Evolutionary conservation across 2,329 filamentous ascomycete genomes (phyloP).

Genomic region (Aspergillus ustus): DNA sequence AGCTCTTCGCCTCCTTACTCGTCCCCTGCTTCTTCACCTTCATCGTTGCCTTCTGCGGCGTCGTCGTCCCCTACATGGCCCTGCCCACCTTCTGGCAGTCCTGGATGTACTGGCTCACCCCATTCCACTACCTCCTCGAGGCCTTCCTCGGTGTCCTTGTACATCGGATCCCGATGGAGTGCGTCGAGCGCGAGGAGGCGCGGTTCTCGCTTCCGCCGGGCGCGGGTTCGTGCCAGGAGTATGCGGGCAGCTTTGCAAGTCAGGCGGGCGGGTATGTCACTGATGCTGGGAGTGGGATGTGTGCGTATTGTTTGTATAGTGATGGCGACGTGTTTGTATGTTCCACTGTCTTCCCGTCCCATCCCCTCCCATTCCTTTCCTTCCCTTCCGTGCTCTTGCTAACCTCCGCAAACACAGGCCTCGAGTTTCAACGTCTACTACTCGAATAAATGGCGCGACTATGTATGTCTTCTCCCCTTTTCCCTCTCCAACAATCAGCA

Average conservation of each 20-base stretch:
- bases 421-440: constrained; percentile 65
- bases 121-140: constrained; percentile 70
- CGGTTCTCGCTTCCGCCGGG: constrained; percentile 64
- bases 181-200: constrained; percentile 62
- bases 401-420: constrained; percentile 24
- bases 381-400: background rate
- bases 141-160: constrained; percentile 62
- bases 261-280: constrained; percentile 65
- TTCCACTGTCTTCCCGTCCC: too few species aligned
- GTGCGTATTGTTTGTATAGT: constrained; percentile 67
- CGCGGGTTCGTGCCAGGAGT: constrained; percentile 61
- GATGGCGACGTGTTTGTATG: constrained; percentile 65
- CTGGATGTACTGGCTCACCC: constrained; percentile 71
- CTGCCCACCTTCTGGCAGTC: constrained; percentile 69
- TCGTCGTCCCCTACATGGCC: constrained; percentile 68
- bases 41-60: constrained; percentile 74
- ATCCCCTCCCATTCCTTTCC: too few species aligned
- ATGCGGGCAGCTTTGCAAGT: constrained; percentile 58
- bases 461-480: constrained; percentile 47
- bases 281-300: constrained; percentile 59
- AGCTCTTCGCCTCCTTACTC: constrained; percentile 67
- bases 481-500: background rate
- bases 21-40: constrained; percentile 73
- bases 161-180: constrained; percentile 60
- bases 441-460: constrained; percentile 67